Evolutionary conservation across 2,329 filamentous ascomycete genomes (phyloP), one percentile per base, ranked within the genome.

Genomic region (Hypomyces perniciosus): DNA sequence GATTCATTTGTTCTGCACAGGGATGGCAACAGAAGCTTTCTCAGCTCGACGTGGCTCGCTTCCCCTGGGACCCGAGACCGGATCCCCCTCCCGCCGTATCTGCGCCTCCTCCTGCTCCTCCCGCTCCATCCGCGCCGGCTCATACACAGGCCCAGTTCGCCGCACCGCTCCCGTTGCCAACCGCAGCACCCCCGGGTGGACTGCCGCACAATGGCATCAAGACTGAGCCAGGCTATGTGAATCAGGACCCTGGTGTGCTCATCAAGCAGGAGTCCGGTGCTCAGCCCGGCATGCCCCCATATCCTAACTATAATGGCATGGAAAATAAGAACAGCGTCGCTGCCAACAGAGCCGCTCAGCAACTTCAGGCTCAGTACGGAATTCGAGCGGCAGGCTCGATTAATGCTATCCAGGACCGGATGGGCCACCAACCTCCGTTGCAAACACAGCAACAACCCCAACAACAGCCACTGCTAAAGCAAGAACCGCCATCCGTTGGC

Each of bases 11-110:
- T 42, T 42, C 53, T 57, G 39, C 49, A 43, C 62, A 97, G 91
- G 88, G 85, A 72, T 99, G 93, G 93, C 91, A 97, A 76, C 79
- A 85, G 62, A 96, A 95, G 71, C 79, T 99, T 34, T 87, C 91
- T 1, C 83, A 84, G 59, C 83, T 95, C 58, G 83, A 86, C 58
- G 86, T 97, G 55, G 93, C 93, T 53, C 76, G 81, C 51, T 96
- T 97, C 67, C 92, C 93, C 8, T 99, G 93, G 93, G 93, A 99
- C 65, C 92, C 93, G 40, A 85, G 87, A 65, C 85, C 86, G 45
- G 84, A 87, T n/a, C 57, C 65, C 12, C 57, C 62, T 26, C 58
- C 64, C 56, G 55, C 63, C 67, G 64, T 71, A 63, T 56, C 70
- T 64, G 44, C 65, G 59, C 55, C 59, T 27, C 51, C 62, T 41